phyloP scores from a whole-genome alignment of 257 asterid species.

The Solanum piurae region DNA sequence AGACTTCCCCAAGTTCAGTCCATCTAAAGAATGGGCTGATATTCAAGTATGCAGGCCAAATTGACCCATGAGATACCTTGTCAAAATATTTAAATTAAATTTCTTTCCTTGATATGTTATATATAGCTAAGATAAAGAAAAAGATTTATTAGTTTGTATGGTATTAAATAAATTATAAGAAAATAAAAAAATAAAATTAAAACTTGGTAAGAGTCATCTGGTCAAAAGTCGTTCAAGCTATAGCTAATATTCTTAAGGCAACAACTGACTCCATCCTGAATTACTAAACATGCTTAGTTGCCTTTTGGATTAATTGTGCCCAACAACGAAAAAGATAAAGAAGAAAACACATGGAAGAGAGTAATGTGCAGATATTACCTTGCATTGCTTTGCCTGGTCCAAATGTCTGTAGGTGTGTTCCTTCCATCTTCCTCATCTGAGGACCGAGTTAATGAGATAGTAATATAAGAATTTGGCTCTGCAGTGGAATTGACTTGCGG shows the following conservation, averaged over 20 bases:
- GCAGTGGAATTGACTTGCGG: constrained; percentile 13
- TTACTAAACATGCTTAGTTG: neutral
- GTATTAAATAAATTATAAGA: neutral
- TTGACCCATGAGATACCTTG: neutral
- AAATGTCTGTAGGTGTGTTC: constrained; percentile 7
- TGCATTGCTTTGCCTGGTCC: constrained; percentile 19
- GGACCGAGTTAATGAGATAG: constrained; percentile 27
- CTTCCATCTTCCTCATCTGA: constrained; percentile 26
- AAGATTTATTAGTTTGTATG: neutral
- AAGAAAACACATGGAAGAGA: neutral
- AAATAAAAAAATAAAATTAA: neutral
- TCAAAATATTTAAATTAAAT: neutral
- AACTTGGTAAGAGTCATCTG: neutral
- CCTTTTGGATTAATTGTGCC: neutral
- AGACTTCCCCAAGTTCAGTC: neutral
- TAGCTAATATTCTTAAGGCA: neutral
- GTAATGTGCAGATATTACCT: constrained; percentile 9
- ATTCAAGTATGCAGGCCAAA: neutral
- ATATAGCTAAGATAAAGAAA: neutral
- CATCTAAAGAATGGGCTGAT: neutral
- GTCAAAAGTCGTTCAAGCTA: neutral
- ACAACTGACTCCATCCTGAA: neutral
- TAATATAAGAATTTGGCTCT: constrained; percentile 32
- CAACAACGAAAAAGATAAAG: neutral
- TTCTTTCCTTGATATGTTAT: neutral